Conservation (phyloP, 225 moss, liverwort and hornwort genomes). For the Neckera pumila region DNA sequence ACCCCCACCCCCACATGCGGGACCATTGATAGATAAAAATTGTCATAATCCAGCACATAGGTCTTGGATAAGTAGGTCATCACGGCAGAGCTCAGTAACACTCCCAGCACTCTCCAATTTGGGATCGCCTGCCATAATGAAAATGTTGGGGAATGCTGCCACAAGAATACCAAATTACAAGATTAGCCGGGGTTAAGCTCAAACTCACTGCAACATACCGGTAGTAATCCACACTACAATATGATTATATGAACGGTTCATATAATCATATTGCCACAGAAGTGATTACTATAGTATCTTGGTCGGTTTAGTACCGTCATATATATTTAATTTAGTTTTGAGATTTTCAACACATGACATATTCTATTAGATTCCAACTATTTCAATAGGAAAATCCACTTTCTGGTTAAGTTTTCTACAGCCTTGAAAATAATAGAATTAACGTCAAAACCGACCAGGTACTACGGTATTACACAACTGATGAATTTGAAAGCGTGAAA, state of each 20-base stretch:
- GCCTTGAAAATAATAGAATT: neutral
- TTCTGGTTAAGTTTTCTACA: neutral
- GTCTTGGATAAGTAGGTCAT: constrained; percentile 43
- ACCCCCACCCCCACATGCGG: constrained; percentile 54
- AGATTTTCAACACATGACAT: neutral
- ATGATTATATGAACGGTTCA: too few species aligned
- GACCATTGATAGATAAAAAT: constrained; percentile 15
- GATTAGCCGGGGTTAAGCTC: neutral
- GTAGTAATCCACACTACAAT: too few species aligned
- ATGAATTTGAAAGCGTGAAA: neutral
- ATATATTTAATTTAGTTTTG: neutral
- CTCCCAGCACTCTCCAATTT: constrained; percentile 47
- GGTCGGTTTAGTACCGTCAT: neutral
- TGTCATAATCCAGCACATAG: constrained; percentile 43
- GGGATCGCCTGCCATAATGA: constrained; percentile 55
- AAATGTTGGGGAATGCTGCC: constrained; percentile 64
- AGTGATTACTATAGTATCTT: neutral
- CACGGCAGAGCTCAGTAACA: constrained; percentile 36
- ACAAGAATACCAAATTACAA: neutral
- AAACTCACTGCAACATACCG: neutral
- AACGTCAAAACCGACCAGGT: neutral
- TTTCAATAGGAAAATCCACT: neutral
- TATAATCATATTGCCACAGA: neutral
- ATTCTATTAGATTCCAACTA: neutral
- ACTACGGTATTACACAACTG: neutral